These are phyloP conservation scores for Aspergillus homomorphus DNA, from an alignment of 495 filamentous ascomycete species.

Conservation along the genomic window DNA sequence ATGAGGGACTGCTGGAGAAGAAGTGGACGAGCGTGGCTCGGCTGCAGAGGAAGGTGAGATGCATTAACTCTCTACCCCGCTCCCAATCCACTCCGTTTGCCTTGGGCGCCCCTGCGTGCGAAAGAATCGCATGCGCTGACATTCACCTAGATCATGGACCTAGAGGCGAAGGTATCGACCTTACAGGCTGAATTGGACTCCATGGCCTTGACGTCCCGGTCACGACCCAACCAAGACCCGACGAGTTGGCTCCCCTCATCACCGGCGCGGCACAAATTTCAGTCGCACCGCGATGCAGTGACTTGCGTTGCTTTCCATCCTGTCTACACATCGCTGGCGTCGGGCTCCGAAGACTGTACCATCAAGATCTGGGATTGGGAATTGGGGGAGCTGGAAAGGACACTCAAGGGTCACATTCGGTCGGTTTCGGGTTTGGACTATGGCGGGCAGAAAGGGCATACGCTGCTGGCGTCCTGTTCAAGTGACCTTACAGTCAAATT, in stretches of 20 bases:
- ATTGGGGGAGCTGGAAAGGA: conserved; percentile 84
- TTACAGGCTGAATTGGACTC: conserved; percentile 83
- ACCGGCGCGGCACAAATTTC: conserved; percentile 61
- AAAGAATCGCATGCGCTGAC: conserved; percentile 1
- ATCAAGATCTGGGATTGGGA: conserved; percentile 99
- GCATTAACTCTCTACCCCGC: not conserved
- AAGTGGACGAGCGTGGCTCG: conserved; percentile 94
- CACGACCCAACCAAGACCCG: conserved; percentile 77
- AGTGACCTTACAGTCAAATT: conserved; percentile 92
- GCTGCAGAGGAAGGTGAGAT: conserved; percentile 80
- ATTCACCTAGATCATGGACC: conserved; percentile 77
- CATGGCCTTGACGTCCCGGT: conserved; percentile 79
- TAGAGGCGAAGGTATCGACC: conserved; percentile 66
- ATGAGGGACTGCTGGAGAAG: conserved; percentile 85
- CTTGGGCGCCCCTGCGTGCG: not conserved
- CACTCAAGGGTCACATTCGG: conserved; percentile 91
- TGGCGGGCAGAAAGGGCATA: conserved; percentile 81
- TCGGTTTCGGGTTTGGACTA: conserved; percentile 87
- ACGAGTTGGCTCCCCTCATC: conserved; percentile 81
- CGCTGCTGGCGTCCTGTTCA: conserved; percentile 84
- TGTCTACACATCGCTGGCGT: conserved; percentile 85
- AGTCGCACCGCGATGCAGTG: conserved; percentile 78
- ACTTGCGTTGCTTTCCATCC: conserved; percentile 95
- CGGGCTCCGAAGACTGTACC: conserved; percentile 88
- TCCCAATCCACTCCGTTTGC: not conserved